Evolutionary conservation across 2,329 filamentous ascomycete species (phyloP), one percentile per base, ranked within the genome.

Genomic region (Fusarium sp.): DNA sequence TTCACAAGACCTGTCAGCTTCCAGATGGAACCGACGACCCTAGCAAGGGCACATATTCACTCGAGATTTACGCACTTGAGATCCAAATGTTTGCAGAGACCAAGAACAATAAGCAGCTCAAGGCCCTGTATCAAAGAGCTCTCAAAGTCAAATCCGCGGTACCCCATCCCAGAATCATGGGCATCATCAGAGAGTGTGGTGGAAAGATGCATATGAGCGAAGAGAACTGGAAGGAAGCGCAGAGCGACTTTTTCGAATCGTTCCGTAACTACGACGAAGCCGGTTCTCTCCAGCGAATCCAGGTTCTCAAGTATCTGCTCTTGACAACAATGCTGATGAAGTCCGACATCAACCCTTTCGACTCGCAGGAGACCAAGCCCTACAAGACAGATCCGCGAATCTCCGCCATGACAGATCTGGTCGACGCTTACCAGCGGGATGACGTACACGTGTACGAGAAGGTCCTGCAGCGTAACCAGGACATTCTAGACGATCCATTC

Each of bases 121-220:
- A 98, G 87, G 88, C 92, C 20, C 87, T 98, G 22, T 99, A 98
- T 82, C 93, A 97, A 81, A 92, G 93, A 69, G 96, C 96, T 10
- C 88, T 99, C 55, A 93, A 93, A 73, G 95, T 99, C 61, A 92
- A 94, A 70, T 98, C 96, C n/a, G 96, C 96, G 0, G 96, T 99
- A 18, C 95, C 96, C 42, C 96, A 99, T 83, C 96, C 96, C 66
- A 97, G 97, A 84, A 97, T 99, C 81, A 98, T 98, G 94, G 96
- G 96, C 57, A 95, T 99, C 81, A 99, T 99, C 80, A 92, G 95
- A 61, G 96, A 99, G 85, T 99, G 96, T 81, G 96, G 96, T 78
- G 96, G 96, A 77, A 99, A 99, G 87, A 99, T 99, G 96, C 95
- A 98, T 85, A 98, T 99, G 96, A 96, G 93, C 82, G 96, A 99